phyloP scores from a whole-genome alignment of 1,284 basidiomycete species.

The Sanguinoderma infundibulare region DNA sequence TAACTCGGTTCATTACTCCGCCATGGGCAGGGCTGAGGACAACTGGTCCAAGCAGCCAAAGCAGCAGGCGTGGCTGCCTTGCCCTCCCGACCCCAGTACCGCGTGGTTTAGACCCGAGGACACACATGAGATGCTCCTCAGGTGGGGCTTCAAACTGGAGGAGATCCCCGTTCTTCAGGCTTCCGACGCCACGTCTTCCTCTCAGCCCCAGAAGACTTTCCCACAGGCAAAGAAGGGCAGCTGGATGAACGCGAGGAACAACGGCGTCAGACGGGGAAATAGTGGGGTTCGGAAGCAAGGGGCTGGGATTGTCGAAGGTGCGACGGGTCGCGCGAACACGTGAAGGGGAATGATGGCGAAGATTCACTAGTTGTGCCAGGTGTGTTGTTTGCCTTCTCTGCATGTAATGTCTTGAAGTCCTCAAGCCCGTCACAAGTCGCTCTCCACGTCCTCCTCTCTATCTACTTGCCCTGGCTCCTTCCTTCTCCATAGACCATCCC shows the following conservation, averaged over 20 bases:
- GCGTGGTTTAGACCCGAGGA: not conserved
- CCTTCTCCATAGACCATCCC: no score
- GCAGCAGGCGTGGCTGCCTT: not conserved
- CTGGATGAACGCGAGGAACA: not conserved
- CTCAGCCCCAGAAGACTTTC: not conserved
- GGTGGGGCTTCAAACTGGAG: not conserved
- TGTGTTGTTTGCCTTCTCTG: not conserved
- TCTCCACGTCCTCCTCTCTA: no score
- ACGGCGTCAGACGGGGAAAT: not conserved
- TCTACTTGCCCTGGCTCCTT: no score
- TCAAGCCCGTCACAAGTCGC: not conserved
- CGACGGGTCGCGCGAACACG: not conserved
- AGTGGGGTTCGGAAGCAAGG: not conserved
- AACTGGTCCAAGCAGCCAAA: not conserved
- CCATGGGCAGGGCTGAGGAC: not conserved
- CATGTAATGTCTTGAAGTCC: not conserved
- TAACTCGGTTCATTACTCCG: not conserved
- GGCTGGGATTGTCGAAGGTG: not conserved
- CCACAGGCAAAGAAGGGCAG: not conserved
- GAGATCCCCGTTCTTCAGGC: not conserved
- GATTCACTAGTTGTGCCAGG: not conserved
- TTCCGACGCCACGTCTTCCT: not conserved
- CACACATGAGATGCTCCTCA: not conserved
- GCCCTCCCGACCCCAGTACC: not conserved
- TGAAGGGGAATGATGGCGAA: not conserved